A percentile compares a stretch with the other conserved stretches of the same genome.
These are phyloP conservation scores for Neurospora sp. DNA, from an alignment of 495 filamentous ascomycete genomes.

Conservation along the genomic window DNA sequence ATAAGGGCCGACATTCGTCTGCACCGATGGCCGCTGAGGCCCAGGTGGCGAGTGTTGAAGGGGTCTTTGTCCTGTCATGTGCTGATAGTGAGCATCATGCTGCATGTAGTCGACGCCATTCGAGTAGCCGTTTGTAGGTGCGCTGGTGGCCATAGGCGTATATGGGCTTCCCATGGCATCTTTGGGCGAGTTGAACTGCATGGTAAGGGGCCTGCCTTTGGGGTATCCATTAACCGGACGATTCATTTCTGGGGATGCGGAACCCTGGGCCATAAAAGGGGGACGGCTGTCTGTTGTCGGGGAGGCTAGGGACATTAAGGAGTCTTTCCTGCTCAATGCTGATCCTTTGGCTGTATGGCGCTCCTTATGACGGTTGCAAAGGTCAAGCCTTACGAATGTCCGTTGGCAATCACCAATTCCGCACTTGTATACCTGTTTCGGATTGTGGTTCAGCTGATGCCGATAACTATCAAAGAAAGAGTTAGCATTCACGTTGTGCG, in stretches of 20 bases:
- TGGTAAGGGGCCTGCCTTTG: constrained; percentile 35
- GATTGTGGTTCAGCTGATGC: constrained; percentile 92
- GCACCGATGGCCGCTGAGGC: constrained; percentile 34
- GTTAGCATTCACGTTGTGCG: constrained; percentile 11
- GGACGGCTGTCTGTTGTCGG: constrained; percentile 36
- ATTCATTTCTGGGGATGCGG: constrained; percentile 43
- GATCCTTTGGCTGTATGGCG: constrained; percentile 94
- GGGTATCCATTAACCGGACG: constrained; percentile 32
- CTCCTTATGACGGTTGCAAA: constrained; percentile 88
- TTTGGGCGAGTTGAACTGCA: constrained; percentile 45
- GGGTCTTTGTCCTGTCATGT: constrained; percentile 25
- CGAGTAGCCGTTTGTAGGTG: constrained; percentile 35
- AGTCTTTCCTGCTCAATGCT: constrained; percentile 85
- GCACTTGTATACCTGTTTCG: constrained; percentile 93
- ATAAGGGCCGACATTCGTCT: constrained; percentile 36
- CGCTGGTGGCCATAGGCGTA: constrained; percentile 34
- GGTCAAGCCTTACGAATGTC: constrained; percentile 87
- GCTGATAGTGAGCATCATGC: constrained; percentile 30
- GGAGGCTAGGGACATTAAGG: constrained; percentile 50
- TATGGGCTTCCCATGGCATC: constrained; percentile 38
- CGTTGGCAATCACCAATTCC: constrained; percentile 87
- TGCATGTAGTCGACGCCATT: constrained; percentile 36
- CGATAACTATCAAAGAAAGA: constrained; percentile 44
- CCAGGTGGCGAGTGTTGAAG: constrained; percentile 32
- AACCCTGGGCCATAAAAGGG: constrained; percentile 31